Base-by-base conservation (phyloP, 2,329 filamentous ascomycete species). In the Colletotrichum sp. region DNA sequence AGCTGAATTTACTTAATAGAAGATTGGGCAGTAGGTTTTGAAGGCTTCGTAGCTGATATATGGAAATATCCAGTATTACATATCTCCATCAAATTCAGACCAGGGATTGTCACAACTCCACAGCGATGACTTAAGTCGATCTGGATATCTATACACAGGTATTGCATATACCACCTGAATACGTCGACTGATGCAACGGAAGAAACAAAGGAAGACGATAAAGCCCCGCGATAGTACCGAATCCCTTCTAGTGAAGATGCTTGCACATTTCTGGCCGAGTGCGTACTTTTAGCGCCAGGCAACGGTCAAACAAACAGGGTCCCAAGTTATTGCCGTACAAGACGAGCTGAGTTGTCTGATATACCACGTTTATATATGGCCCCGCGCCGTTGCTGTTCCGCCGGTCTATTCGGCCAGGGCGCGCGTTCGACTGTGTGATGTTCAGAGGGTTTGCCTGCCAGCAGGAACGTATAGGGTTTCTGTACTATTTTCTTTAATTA, bases 21-120 rank as follows among this genome's bases (percentile, higher is more conserved):
- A 49, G 18, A n/a, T 9, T n/a, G 39, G 39, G 2, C 3, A n/a
- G 9, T 3, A 49, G 1, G 1, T n/a, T n/a, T 21, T 3, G 10
- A 21, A 13, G 44, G 18, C 6, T 12, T 12, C 6, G 3, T 44
- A n/a, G 18, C 44, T 6, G 18, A 5, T 2, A 12, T 13, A 13
- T 21, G 3, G 44, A 3, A 21, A 18, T 15, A 34, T 34, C 1
- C 13, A 10, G 44, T 21, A 21, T 1, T 12, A 13, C 44, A 49
- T 7, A 49, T n/a, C 10, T 49, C 2, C 0, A 49, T 49, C 44
- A 1, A 3, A 1, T 49, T 21, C n/a, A 13, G 44, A 49, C 2
- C n/a, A 21, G 3, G 44, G 6, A 49, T 13, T 49, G 2, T 21
- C 44, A 21, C 3, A 2, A 21, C n/a, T 4, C 1, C n/a, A 49